Evolutionary conservation across 164 flowering plant species (phyloP), one percentile per base, ranked within the genome.

Genomic region (Nelumbo lutea): DNA sequence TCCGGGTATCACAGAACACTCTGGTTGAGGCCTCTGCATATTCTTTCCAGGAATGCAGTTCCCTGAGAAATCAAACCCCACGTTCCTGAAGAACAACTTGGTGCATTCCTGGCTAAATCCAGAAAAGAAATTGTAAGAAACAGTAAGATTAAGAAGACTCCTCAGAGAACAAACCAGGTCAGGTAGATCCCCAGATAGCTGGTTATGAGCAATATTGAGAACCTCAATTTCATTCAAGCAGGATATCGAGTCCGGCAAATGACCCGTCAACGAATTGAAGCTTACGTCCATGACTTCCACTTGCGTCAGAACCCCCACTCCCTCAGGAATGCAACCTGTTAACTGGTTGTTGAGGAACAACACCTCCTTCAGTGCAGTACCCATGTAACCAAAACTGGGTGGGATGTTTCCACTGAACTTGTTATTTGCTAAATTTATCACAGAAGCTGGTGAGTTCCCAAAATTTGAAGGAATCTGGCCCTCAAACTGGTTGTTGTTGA

Each of bases 261-360:
- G 90, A 62, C 98, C 97, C 78, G 75, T 85, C 66, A 94, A 61
- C 15, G 87, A 81, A 73, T 91, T 94, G 73, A n/a, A 80, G 81
- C 98, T 94, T 58, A 86, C 75, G 78, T 94, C 98, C 68, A 94
- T 71, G 4, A 94, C 93, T 66, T 88, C 79, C 68, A 91, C 69
- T 43, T 81, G 87, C 27, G 82, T 39, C 66, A 90, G 76, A 42
- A 87, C 55, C 74, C 97, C 98, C 53, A 91, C 74, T 5, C 92
- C 95, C 62, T 90, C 79, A 8, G 98, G 98, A 27, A 94, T 83
- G 82, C 98, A 94, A 4, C 98, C 97, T 27, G 90, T 85, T 27
- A 27, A 27, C 27, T 27, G 27, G 27, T 27, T 27, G 27, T 27
- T 27, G 27, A 27, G 27, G 27, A 94, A 83, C 74, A 94, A 66